Evolutionary conservation across 257 asterid genomes (phyloP).

Genomic region (Solanum boliviense): DNA sequence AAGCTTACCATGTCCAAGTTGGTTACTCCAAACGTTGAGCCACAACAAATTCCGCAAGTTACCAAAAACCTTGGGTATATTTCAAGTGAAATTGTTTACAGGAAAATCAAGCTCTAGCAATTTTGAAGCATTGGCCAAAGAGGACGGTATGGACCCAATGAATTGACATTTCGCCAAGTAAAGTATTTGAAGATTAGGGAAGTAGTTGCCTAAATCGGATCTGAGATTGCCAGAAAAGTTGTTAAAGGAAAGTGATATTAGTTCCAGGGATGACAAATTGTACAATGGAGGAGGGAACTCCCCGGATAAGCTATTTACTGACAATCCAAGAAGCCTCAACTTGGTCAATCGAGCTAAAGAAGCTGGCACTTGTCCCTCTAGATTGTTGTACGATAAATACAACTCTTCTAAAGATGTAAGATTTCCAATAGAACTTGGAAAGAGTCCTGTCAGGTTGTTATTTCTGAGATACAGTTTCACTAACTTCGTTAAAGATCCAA

Average conservation of each 20-base stretch:
- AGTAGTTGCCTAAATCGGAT: conserved; percentile 19
- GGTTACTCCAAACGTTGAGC: conserved; percentile 20
- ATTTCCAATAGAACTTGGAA: conserved; percentile 40
- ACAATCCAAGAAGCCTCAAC: conserved; percentile 11
- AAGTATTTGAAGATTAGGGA: conserved; percentile 18
- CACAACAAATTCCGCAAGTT: conserved; percentile 9
- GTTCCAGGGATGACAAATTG: conserved; percentile 24
- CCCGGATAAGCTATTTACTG: conserved; percentile 20
- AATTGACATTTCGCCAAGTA: conserved; percentile 26
- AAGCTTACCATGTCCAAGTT: conserved; percentile 16
- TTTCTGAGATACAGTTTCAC: conserved; percentile 13
- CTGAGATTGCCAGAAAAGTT: conserved; percentile 24
- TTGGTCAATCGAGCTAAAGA: conserved; percentile 10
- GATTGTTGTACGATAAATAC: conserved; percentile 21
- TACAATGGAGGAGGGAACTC: conserved; percentile 27
- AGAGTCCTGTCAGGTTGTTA: conserved; percentile 36
- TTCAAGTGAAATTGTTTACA: conserved; percentile 28
- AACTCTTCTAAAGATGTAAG: conserved; percentile 27
- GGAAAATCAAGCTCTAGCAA: conserved; percentile 18
- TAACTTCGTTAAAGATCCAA: conserved; percentile 8
- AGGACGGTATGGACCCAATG: conserved; percentile 23
- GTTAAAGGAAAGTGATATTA: conserved; percentile 22
- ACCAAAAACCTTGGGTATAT: conserved; percentile 23
- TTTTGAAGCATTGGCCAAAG: conserved; percentile 30
- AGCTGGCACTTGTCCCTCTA: conserved; percentile 26